These are phyloP conservation scores for Setaria viridis DNA, from an alignment of 202 grass and related monocot species.

Conservation along the genomic window DNA sequence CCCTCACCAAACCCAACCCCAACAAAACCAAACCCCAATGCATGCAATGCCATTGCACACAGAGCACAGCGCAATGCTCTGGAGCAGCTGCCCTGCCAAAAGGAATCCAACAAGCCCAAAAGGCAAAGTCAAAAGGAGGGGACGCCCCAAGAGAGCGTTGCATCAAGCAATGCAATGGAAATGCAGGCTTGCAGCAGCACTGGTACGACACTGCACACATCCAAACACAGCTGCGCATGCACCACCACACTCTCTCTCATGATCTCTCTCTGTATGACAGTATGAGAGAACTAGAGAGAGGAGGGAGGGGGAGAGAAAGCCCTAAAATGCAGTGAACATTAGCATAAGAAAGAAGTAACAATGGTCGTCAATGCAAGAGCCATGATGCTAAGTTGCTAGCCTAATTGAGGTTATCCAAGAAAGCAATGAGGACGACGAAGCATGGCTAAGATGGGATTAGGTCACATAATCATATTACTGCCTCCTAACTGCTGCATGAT, in stretches of 20 bases:
- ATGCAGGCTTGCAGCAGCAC: constrained; percentile 15
- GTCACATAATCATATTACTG: constrained; percentile 43
- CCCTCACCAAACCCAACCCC: not conserved
- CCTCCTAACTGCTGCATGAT: constrained; percentile 40
- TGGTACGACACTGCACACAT: constrained; percentile 10
- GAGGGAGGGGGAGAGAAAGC: not conserved
- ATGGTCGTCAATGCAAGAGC: constrained; percentile 28
- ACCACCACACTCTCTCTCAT: not conserved
- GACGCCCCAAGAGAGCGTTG: constrained; percentile 41
- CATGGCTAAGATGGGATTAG: constrained; percentile 34
- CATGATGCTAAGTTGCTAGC: constrained; percentile 35
- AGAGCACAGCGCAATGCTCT: constrained; percentile 37
- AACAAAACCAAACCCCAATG: constrained; percentile 39
- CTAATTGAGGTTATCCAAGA: constrained; percentile 48
- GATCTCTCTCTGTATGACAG: not conserved
- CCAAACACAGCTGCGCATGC: constrained; percentile 48
- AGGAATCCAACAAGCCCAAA: constrained; percentile 68
- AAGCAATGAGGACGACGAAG: constrained; percentile 4
- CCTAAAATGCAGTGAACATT: constrained; percentile 16
- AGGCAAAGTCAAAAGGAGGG: constrained; percentile 60
- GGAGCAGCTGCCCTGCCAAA: constrained; percentile 45
- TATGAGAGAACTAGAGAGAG: not conserved
- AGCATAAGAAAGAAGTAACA: constrained; percentile 15
- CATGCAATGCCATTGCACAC: constrained; percentile 36
- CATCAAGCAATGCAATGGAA: constrained; percentile 45